Evolutionary conservation across 176 grass and related monocot species (phyloP).

Genomic region (sorghum (Sorghum bicolor)): Sorghum_bicolor_NCBIv3 NC_012870.2:3903001-3903500

Average conservation of each 20-base stretch:
- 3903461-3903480: constrained; percentile 8
- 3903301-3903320: not conserved
- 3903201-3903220: not conserved
- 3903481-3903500: not conserved
- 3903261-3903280: not conserved
- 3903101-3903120: constrained; percentile 1
- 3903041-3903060: constrained; percentile 18
- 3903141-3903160: constrained; percentile 9
- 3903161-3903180: not conserved
- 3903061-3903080: constrained; percentile 2
- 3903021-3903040: constrained; percentile 39
- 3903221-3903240: not conserved
- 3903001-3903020: constrained; percentile 94
- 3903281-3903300: not conserved
- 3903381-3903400: constrained; percentile 13
- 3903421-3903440: constrained; percentile 13
- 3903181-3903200: constrained; percentile 24
- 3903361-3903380: constrained; percentile 11
- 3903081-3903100: constrained; percentile 18
- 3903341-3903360: not conserved
- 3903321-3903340: not conserved
- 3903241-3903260: not conserved
- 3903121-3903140: not conserved
- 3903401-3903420: constrained; percentile 13
- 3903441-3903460: not conserved